Conservation (phyloP, 495 filamentous ascomycete species). For the Penicillium argentinense region DNA sequence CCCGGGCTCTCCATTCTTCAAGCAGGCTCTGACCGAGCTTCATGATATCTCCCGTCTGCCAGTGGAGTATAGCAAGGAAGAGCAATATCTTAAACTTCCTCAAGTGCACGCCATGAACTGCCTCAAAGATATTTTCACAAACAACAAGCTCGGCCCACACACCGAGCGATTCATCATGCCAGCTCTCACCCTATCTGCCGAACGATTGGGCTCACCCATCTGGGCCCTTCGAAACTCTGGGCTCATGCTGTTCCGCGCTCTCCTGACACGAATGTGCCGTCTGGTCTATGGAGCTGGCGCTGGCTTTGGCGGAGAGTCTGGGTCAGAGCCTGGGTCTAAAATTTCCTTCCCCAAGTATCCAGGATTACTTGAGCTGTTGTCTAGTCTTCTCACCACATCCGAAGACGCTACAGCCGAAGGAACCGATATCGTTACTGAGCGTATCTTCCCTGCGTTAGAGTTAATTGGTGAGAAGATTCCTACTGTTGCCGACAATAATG, state of each 20-base stretch:
- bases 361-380: slow-evolving; percentile 64
- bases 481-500: slow-evolving; percentile 30
- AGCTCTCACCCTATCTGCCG: slow-evolving; percentile 71
- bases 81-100: slow-evolving; percentile 62
- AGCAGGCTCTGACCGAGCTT: slow-evolving; percentile 52
- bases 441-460: slow-evolving; percentile 84
- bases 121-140: slow-evolving; percentile 82
- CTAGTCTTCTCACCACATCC: slow-evolving; percentile 59
- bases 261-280: slow-evolving; percentile 68
- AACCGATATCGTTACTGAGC: slow-evolving; percentile 57
- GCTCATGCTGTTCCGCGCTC: slow-evolving; percentile 79
- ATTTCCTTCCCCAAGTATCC: slow-evolving; percentile 65
- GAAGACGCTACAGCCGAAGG: slow-evolving; percentile 35
- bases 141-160: slow-evolving; percentile 61
- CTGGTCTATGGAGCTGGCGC: slow-evolving; percentile 27
- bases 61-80: slow-evolving; percentile 41
- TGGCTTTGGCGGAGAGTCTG: slow-evolving; percentile 43
- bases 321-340: slow-evolving; percentile 41
- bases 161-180: slow-evolving; percentile 69
- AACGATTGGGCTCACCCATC: slow-evolving; percentile 62
- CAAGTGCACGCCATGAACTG: slow-evolving; percentile 96
- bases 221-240: slow-evolving; percentile 96
- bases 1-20: slow-evolving; percentile 44
- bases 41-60: slow-evolving; percentile 56
- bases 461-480: slow-evolving; percentile 62